Base-by-base conservation (phyloP, 345 rosid genomes). In the Populus simonii region DNA sequence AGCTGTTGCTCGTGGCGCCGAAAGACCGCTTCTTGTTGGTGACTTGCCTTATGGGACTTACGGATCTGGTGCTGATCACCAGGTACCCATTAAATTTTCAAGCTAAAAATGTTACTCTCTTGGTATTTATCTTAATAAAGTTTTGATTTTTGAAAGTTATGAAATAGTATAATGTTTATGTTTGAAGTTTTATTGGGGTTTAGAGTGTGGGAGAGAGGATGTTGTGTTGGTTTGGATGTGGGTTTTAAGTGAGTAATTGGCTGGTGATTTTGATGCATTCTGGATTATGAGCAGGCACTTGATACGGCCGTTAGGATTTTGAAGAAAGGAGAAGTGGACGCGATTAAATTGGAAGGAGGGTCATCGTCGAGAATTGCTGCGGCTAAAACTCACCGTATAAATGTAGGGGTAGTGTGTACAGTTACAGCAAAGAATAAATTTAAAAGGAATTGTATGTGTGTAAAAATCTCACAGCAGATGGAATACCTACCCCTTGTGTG, bases 311-410 rank as follows among this genome's bases (percentile, higher is more conserved):
- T 92, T 18, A 86, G 93, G 73, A 80, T 93, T 63, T 80, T 96
- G 80, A 93, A 93, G 83, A 97, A 91, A 83, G 97, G 99, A 77
- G 95, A 91, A 43, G 91, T 96, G 98, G 95, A 93, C 81, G 98
- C 97, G 0, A 89, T 96, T 76, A 96, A 93, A 78, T 80, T 96
- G 68, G 99, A 96, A 89, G 98, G 97, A 80, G 99, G 97, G 12
- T 84, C 96, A 0, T 80, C 89, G 33, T 89, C 98, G 1, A 89
- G 99, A 79, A 90, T 93, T 76, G 86, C 90, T 8, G 92, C 98
- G 20, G 18, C 23, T 53, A 7, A 6, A 53, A 53, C 59, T 53
- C 20, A 20, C 23, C 3, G 5, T 33, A 4, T 33, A 33, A 7
- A 53, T 53, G 23, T 20, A 23, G 20, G 59, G 18, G 59, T 17